phyloP scores from a whole-genome alignment of 2,329 filamentous ascomycete genomes.

The Thermothelomyces thermophilus region DNA sequence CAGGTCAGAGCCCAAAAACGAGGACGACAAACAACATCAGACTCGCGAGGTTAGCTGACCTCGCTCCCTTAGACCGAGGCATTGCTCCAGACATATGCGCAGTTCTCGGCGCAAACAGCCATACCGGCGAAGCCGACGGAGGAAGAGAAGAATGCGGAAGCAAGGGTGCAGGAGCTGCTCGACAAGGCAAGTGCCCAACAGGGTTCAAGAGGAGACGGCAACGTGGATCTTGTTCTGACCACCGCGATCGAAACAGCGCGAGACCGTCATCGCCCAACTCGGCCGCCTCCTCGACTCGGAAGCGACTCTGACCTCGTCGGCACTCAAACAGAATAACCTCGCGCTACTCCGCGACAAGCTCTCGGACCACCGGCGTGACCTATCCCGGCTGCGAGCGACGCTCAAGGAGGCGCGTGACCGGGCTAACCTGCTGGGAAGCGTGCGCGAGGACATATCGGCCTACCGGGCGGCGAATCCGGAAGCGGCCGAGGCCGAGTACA shows the following conservation, averaged over 20 bases:
- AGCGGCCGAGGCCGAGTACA: conserved; percentile 87
- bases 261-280: conserved; percentile 73
- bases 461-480: conserved; percentile 79
- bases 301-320: conserved; percentile 76
- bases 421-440: conserved; percentile 82
- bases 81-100: conserved; percentile 78
- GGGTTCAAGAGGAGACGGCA: not conserved
- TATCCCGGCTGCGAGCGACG: conserved; percentile 64
- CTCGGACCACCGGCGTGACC: conserved; percentile 76
- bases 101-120: conserved; percentile 74
- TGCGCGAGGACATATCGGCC: conserved; percentile 84
- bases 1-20: conserved; percentile 53
- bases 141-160: conserved; percentile 74
- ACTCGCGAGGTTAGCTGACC: not conserved
- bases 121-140: conserved; percentile 78
- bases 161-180: conserved; percentile 75
- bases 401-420: conserved; percentile 76
- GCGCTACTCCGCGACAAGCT: conserved; percentile 87
- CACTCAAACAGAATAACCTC: conserved; percentile 95
- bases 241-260: conserved; percentile 53
- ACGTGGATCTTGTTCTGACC: not conserved
- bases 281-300: conserved; percentile 88
- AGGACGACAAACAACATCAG: not conserved
- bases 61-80: conserved; percentile 66
- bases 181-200: conserved; percentile 55